Conservation (phyloP, 345 rosid species). For the Euclidium syriacum region DNA sequence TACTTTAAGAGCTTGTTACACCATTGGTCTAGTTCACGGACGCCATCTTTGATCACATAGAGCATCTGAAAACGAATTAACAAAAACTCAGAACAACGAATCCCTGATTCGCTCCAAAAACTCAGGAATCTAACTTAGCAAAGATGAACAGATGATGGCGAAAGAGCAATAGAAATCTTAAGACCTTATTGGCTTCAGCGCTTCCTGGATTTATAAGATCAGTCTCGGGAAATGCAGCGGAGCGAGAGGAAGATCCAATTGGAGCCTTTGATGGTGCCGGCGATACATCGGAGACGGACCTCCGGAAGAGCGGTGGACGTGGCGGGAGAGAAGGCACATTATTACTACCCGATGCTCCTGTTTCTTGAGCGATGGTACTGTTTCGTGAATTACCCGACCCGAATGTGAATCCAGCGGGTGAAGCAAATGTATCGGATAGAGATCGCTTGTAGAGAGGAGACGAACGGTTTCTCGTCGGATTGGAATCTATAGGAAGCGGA, state of each 20-base stretch:
- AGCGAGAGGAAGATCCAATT: slow-evolving; percentile 15
- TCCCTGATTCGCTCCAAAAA: background rate
- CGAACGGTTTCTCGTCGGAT: slow-evolving; percentile 21
- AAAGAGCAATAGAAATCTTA: background rate
- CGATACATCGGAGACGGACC: slow-evolving; percentile 29
- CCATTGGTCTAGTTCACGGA: slow-evolving; percentile 30
- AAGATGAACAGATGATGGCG: background rate
- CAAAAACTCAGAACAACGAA: background rate
- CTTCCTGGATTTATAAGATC: background rate
- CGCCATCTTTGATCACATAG: slow-evolving; percentile 31
- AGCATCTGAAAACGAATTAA: slow-evolving; percentile 19
- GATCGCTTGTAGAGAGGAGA: slow-evolving; percentile 23
- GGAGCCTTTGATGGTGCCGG: slow-evolving; percentile 17
- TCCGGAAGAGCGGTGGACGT: slow-evolving; percentile 26
- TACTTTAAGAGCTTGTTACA: slow-evolving; percentile 31
- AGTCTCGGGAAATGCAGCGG: background rate
- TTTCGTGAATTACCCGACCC: slow-evolving; percentile 10
- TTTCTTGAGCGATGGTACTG: slow-evolving; percentile 1
- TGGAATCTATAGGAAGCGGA: slow-evolving; percentile 18
- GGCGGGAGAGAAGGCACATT: slow-evolving; percentile 22
- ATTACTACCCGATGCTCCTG: slow-evolving; percentile 21
- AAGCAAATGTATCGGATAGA: slow-evolving; percentile 28
- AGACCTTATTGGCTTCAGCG: slow-evolving; percentile 27
- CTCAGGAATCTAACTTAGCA: background rate
- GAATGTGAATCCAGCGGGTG: background rate